phyloP scores from a whole-genome alignment of 768 basidiomycete genomes.

The Terana coerulea region DNA sequence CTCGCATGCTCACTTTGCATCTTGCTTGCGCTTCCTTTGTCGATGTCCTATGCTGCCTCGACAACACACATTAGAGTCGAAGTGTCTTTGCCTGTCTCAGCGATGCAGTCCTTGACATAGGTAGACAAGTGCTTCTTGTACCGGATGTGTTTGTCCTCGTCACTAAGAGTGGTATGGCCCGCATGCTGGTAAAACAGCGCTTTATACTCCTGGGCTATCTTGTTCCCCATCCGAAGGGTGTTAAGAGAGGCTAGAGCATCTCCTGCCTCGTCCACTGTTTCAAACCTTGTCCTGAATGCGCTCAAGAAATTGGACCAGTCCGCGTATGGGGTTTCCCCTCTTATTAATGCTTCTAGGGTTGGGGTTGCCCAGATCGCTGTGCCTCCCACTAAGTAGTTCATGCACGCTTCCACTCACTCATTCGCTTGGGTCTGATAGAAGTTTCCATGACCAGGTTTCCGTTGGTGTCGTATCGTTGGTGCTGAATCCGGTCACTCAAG shows the following conservation, averaged over 20 bases:
- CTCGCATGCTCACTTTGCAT: not conserved
- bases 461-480: not conserved
- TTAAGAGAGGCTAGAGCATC: not conserved
- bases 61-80: not conserved
- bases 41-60: not conserved
- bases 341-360: not conserved
- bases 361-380: not conserved
- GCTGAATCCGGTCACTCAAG: not conserved
- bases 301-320: not conserved
- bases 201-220: not conserved
- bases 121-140: not conserved
- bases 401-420: no score
- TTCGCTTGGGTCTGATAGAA: no score
- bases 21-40: not conserved
- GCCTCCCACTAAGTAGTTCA: no score
- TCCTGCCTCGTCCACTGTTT: not conserved
- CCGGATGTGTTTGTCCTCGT: not conserved
- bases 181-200: not conserved
- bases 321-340: not conserved
- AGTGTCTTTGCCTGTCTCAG: not conserved
- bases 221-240: not conserved
- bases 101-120: not conserved
- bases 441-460: no score
- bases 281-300: not conserved
- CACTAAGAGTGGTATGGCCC: not conserved